Base-by-base conservation (phyloP, 75 land plant species). In the Selaginella moellendorffii region DNA sequence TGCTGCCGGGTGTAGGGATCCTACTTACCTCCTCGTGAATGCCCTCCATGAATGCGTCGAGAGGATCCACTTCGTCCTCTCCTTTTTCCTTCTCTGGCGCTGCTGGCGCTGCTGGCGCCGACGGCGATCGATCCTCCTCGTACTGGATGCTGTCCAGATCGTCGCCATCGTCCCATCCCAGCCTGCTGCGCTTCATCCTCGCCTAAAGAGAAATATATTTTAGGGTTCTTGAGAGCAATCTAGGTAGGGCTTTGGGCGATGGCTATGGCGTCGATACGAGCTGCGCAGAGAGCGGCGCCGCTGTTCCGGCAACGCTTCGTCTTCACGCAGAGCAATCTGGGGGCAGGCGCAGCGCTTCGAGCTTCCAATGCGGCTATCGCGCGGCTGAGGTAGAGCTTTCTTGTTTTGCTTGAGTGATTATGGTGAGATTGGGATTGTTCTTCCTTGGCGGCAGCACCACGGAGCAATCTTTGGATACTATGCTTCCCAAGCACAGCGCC, bases 31-130 rank as follows among this genome's bases (percentile, higher is more conserved):
- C 98, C 68, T 88, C 87, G 0, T 93, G 87, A 21, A 88, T 88
- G 0, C 90, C 96, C 64, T 80, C 85, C 98, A 93, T 93, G 77
- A 93, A 93, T 5, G 98, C 98, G 65, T 93, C 98, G 20, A 93
- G 76, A 17, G 98, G 98, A 54, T 93, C 98, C 46, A 93, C 74
- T 52, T 93, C 98, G 1, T 74, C 95, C 20, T 76, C 87, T 19
- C 54, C 72, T 9, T 2, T 53, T 25, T 20, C 62, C 19, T 25
- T 61, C 30, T 24, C 42, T 20, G 20, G 56, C 9, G 22, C 64
- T 0, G 22, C 31, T 27, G 22, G 31, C n/a, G 26, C 54, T 9
- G 46, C 69, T 9, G 46, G 46, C 46, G 5, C 46, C 14, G 5
- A 14, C 46, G 5, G 46, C 46, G 46, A 5, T 36, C 14, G 10